Conservation (phyloP, 352 stramenopile genomes). For the Pelagophyceae sp. region DNA sequence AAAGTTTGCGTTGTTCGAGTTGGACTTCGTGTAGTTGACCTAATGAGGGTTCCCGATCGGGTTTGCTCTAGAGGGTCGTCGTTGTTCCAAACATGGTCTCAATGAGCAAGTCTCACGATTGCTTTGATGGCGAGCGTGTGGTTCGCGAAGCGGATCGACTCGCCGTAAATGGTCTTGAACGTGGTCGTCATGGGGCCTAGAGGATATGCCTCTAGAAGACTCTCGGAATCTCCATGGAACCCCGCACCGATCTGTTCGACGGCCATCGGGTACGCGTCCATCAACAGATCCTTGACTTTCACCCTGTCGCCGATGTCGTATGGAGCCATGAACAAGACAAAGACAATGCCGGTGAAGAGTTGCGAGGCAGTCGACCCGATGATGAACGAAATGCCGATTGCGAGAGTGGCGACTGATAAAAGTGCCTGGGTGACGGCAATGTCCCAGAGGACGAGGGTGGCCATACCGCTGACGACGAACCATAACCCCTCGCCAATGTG, state of each 20-base stretch:
- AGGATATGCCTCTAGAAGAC: too few species aligned
- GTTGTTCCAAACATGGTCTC: too few species aligned
- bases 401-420: not conserved
- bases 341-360: not conserved
- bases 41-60: too few species aligned
- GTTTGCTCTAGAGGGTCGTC: too few species aligned
- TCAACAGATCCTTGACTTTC: not conserved
- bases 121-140: not conserved
- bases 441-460: not conserved
- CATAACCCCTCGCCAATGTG: not conserved
- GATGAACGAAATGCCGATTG: not conserved
- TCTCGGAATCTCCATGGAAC: too few species aligned
- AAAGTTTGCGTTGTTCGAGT: too few species aligned
- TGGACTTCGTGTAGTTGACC: too few species aligned
- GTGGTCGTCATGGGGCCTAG: not conserved
- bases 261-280: not conserved
- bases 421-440: not conserved
- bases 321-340: not conserved
- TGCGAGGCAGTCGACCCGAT: not conserved
- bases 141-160: not conserved
- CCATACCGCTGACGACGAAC: not conserved
- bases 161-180: not conserved
- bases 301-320: slow-evolving; percentile 21
- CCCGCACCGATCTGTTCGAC: not conserved
- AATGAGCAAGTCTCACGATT: too few species aligned